These are phyloP conservation scores for Myrmaecium sp. DNA, from an alignment of 2,329 filamentous ascomycete genomes.

Conservation along the genomic window DNA sequence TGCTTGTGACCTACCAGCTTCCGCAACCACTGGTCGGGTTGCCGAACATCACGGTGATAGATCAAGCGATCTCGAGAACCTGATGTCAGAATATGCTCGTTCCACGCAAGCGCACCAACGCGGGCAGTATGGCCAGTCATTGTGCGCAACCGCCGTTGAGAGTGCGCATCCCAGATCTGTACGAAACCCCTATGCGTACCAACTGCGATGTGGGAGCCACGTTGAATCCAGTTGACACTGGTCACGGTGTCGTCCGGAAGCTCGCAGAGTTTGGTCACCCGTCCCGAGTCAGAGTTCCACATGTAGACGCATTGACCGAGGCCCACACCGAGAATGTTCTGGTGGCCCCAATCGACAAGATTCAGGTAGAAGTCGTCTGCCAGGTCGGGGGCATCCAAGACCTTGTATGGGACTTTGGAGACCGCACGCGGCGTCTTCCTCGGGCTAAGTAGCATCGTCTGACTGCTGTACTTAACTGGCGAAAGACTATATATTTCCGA, in stretches of 20 bases:
- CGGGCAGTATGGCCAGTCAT: slow-evolving; percentile 94
- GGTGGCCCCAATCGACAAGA: slow-evolving; percentile 92
- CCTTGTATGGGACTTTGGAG: slow-evolving; percentile 94
- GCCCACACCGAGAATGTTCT: slow-evolving; percentile 84
- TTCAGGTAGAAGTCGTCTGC: slow-evolving; percentile 98
- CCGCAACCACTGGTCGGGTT: slow-evolving; percentile 75
- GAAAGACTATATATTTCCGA: slow-evolving; percentile 94
- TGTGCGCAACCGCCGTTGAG: slow-evolving; percentile 66
- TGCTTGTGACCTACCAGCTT: slow-evolving; percentile 92
- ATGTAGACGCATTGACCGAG: slow-evolving; percentile 90
- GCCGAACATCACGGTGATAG: slow-evolving; percentile 87
- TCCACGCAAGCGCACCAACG: slow-evolving; percentile 92
- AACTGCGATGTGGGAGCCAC: slow-evolving; percentile 87
- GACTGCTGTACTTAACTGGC: slow-evolving; percentile 80
- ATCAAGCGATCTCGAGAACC: slow-evolving; percentile 87
- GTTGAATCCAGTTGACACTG: slow-evolving; percentile 95
- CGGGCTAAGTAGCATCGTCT: slow-evolving; percentile 82
- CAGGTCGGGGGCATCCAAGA: slow-evolving; percentile 86
- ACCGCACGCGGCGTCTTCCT: slow-evolving; percentile 77
- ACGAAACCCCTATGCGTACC: slow-evolving; percentile 89
- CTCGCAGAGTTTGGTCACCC: slow-evolving; percentile 87
- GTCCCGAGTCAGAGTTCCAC: slow-evolving; percentile 87
- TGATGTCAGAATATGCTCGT: slow-evolving; percentile 90
- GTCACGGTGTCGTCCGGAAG: slow-evolving; percentile 87
- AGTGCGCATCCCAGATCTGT: slow-evolving; percentile 94